Percentiles rank a stretch among this genome's conserved stretches.
These are phyloP conservation scores for Eucalyptus rudis DNA, from an alignment of 345 rosid species.

Conservation along the genomic window DNA sequence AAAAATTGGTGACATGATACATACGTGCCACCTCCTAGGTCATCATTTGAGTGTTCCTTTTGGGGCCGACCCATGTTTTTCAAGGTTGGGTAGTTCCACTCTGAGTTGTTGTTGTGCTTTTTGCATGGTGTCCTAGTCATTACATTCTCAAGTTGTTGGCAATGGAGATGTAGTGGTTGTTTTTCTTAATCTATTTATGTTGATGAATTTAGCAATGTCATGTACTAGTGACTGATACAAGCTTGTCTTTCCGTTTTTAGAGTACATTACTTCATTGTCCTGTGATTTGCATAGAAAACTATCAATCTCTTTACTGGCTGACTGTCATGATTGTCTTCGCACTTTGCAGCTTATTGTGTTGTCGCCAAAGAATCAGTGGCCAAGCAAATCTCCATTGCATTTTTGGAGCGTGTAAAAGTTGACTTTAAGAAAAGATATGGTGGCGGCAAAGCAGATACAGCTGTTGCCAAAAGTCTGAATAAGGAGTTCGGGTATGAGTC, in stretches of 20 bases:
- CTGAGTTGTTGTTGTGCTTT: neutral
- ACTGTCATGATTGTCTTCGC: neutral
- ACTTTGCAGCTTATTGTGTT: constrained; percentile 76
- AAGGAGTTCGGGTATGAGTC: constrained; percentile 80
- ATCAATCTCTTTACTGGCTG: neutral
- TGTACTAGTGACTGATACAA: neutral
- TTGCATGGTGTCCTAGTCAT: neutral
- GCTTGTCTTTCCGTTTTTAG: neutral
- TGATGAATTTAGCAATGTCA: neutral
- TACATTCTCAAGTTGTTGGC: neutral
- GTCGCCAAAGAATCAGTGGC: constrained; percentile 88
- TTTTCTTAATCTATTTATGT: neutral
- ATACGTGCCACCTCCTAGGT: neutral
- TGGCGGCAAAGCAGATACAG: constrained; percentile 95
- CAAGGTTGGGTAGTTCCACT: neutral
- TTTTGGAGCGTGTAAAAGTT: constrained; percentile 82
- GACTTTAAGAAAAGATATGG: constrained; percentile 91
- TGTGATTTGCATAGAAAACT: neutral
- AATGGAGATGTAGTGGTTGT: neutral
- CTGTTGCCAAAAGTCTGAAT: constrained; percentile 82
- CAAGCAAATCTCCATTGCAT: constrained; percentile 90
- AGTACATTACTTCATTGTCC: neutral
- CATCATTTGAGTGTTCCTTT: neutral
- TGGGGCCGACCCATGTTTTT: neutral
- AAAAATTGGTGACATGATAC: neutral